Conservation (phyloP, 2,329 filamentous ascomycete genomes). For the Talaromyces islandicus region DNA sequence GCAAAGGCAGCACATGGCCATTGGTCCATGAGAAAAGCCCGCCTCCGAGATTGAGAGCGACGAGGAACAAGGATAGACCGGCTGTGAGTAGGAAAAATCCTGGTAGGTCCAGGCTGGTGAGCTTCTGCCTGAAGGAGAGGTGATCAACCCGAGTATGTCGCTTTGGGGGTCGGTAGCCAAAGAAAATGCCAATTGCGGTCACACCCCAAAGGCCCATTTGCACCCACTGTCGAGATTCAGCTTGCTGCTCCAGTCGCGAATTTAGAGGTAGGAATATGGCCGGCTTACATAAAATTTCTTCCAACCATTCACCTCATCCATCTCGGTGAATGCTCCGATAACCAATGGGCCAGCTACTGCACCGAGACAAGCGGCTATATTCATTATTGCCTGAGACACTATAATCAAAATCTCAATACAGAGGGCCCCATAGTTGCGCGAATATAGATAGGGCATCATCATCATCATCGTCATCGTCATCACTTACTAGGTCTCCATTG, state of each 20-base stretch:
- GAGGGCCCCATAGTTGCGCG: not conserved
- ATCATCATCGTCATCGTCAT: too few species aligned
- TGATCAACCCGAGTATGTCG: constrained; percentile 3
- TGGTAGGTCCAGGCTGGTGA: not conserved
- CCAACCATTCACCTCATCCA: not conserved
- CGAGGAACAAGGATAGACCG: not conserved
- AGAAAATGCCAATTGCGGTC: not conserved
- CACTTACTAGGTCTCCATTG: constrained; percentile 1
- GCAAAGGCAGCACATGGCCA: not conserved
- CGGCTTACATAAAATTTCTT: constrained; percentile 1
- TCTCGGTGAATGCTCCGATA: not conserved
- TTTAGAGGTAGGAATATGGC: not conserved
- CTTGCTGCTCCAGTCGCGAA: not conserved
- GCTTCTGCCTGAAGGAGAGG: constrained; percentile 1
- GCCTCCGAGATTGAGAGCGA: constrained; percentile 2
- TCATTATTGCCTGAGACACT: constrained; percentile 4
- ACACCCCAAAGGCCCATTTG: constrained; percentile 2
- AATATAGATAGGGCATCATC: not conserved
- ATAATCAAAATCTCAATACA: constrained; percentile 1
- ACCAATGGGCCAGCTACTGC: not conserved
- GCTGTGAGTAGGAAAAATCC: constrained; percentile 1
- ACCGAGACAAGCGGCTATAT: constrained; percentile 3
- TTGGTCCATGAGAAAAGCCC: not conserved
- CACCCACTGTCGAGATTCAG: not conserved
- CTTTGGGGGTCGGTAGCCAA: constrained; percentile 3